A percentile compares a stretch with the other conserved stretches of the same genome.
phyloP scores from a whole-genome alignment of 192 early-diverging fungal species.

The Umbelopsis isabellina region DNA sequence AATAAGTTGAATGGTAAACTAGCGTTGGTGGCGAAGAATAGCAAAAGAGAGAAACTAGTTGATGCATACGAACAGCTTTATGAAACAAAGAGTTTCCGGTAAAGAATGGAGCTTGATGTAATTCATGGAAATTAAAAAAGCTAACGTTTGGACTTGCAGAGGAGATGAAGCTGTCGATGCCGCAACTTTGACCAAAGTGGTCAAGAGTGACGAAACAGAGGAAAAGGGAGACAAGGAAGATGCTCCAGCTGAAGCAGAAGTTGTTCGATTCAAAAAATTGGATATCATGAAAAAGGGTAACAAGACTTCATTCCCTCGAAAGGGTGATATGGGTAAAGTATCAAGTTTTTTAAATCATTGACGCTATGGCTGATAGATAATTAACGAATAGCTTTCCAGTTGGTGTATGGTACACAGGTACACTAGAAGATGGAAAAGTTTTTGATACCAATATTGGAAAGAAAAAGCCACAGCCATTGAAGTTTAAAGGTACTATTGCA shows the following conservation, averaged over 20 bases:
- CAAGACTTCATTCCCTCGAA: conserved; percentile 53
- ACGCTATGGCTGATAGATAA: background rate
- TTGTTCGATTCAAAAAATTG: conserved; percentile 66
- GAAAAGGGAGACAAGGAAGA: conserved; percentile 29
- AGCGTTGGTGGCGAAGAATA: conserved; percentile 67
- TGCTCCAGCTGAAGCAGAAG: conserved; percentile 40
- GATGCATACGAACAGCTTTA: conserved; percentile 68
- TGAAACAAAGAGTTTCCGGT: conserved; percentile 59
- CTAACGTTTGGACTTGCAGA: background rate
- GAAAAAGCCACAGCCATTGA: conserved; percentile 64
- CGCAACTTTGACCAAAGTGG: conserved; percentile 25
- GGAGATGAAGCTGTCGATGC: conserved; percentile 27
- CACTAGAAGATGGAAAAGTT: conserved; percentile 67
- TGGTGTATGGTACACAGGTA: conserved; percentile 67
- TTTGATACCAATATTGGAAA: conserved; percentile 69
- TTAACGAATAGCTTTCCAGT: conserved; percentile 22
- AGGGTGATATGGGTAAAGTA: conserved; percentile 66
- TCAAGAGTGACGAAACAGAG: conserved; percentile 43
- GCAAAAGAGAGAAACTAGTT: conserved; percentile 65
- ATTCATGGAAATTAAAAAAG: conserved; percentile 27
- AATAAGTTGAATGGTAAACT: conserved; percentile 76
- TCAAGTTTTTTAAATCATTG: background rate
- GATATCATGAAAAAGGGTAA: conserved; percentile 67
- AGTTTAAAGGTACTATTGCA: conserved; percentile 59
- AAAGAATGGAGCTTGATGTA: background rate